Conservation (phyloP, 1,284 basidiomycete species). For the Trichosporon sp. region DNA sequence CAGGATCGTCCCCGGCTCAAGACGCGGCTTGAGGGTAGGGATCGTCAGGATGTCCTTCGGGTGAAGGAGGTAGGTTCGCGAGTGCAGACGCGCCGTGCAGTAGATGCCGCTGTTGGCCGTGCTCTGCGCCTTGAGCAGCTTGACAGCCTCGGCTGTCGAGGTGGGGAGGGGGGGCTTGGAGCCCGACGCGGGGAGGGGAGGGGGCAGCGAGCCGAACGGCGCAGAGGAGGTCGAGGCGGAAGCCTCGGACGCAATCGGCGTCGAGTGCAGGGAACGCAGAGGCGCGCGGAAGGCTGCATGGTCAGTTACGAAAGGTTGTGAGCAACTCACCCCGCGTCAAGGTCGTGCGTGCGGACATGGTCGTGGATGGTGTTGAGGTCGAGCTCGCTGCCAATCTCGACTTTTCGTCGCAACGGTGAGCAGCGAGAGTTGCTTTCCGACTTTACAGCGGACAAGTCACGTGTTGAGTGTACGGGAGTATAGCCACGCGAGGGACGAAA, state of each 20-base stretch:
- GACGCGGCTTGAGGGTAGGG: slow-evolving; percentile 68
- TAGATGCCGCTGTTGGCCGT: slow-evolving; percentile 74
- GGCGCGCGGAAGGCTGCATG: slow-evolving; percentile 23
- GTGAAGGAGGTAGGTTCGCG: slow-evolving; percentile 83
- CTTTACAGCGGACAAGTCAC: neutral
- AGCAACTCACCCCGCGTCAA: slow-evolving; percentile 31
- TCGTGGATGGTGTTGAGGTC: neutral
- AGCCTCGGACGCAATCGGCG: slow-evolving; percentile 33
- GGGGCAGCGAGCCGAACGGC: slow-evolving; percentile 39
- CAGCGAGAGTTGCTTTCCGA: neutral
- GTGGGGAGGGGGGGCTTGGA: slow-evolving; percentile 35
- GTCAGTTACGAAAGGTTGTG: neutral
- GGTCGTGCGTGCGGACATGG: slow-evolving; percentile 35
- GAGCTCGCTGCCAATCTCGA: neutral
- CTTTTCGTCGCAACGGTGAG: neutral
- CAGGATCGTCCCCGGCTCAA: slow-evolving; percentile 76
- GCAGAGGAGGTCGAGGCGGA: slow-evolving; percentile 33
- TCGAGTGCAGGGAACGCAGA: slow-evolving; percentile 31
- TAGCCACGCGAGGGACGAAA: neutral
- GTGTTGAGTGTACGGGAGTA: neutral
- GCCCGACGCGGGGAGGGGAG: slow-evolving; percentile 41
- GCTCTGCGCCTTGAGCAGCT: slow-evolving; percentile 55
- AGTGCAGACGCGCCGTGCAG: slow-evolving; percentile 83
- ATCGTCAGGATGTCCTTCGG: slow-evolving; percentile 89
- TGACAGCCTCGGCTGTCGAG: slow-evolving; percentile 48